Evolutionary conservation across 441 rosid species (phyloP), one percentile per base, ranked within the genome.

Genomic region (Brassica balearica): DNA sequence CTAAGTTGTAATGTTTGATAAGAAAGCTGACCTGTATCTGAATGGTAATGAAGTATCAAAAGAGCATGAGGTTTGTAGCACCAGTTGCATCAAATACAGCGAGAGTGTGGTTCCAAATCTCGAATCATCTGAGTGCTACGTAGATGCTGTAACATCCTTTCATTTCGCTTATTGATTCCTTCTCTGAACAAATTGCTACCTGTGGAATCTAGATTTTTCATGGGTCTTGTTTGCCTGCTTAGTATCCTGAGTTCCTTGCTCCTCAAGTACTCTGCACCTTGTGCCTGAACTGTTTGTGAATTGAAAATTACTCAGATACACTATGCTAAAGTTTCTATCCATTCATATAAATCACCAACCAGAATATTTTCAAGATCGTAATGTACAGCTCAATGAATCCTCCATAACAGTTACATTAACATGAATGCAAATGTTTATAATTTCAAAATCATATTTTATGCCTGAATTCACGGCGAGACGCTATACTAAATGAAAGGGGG

Each of bases 81-180:
- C 9, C 64, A 46, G 11, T 22, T n/a, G 59, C 59, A 60, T 78
- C 65, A 68, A 61, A 68, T 23, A 62, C 36, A 78, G 19, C 7
- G 25, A 8, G 12, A 34, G 73, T 46, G 55, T 72, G 61, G 27
- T 34, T 73, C 59, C 62, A 46, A 58, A 43, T 73, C 70, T 46
- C 9, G 23, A 12, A 32, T 43, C 11, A 73, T 78, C 73, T 68
- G 78, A 46, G 68, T 14, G 51, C 59, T 81, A 73, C 84, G 86
- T 58, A 73, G 77, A 48, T 74, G 81, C 22, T 32, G 72, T 82
- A 92, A 66, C 77, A 71, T 74, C 70, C 80, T 73, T 15, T 71
- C 74, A 48, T 89, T 87, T 72, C 85, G 86, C 84, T 75, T 92
- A 84, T 82, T 88, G 80, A 89, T 88, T 65, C 92, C 95, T 62